phyloP scores from a whole-genome alignment of 306 rosid species.

The Vicia villosa region DNA sequence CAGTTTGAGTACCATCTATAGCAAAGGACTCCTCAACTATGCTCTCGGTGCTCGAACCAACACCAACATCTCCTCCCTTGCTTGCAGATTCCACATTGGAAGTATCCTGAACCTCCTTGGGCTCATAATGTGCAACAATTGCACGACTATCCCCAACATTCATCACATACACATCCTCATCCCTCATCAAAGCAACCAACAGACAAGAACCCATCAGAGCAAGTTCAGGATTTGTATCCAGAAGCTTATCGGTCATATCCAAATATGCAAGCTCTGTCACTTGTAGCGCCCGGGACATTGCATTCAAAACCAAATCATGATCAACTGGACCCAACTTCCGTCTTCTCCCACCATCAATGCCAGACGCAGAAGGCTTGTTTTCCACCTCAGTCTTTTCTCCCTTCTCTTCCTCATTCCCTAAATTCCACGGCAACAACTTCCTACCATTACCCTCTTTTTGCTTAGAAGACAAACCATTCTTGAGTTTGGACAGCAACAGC shows the following conservation, averaged over 20 bases:
- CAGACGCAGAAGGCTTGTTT: slow-evolving; percentile 43
- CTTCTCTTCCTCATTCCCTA: slow-evolving; percentile 69
- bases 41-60: slow-evolving; percentile 52
- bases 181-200: slow-evolving; percentile 84
- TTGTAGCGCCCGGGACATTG: slow-evolving; percentile 77
- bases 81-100: slow-evolving; percentile 38
- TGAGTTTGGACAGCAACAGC: slow-evolving; percentile 74
- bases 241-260: slow-evolving; percentile 84
- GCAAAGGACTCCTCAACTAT: slow-evolving; percentile 63
- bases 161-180: slow-evolving; percentile 94
- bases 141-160: slow-evolving; percentile 98
- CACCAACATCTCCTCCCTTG: slow-evolving; percentile 40
- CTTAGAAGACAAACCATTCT: slow-evolving; percentile 74
- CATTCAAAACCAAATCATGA: slow-evolving; percentile 74
- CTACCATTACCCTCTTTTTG: slow-evolving; percentile 70
- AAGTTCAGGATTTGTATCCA: slow-evolving; percentile 79
- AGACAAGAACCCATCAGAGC: slow-evolving; percentile 94
- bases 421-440: slow-evolving; percentile 65
- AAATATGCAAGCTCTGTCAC: slow-evolving; percentile 73
- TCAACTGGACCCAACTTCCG: slow-evolving; percentile 82
- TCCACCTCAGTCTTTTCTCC: slow-evolving; percentile 66
- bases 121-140: slow-evolving; percentile 75
- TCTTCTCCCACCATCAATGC: slow-evolving; percentile 47
- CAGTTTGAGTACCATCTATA: slow-evolving; percentile 45
- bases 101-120: slow-evolving; percentile 58